Percentiles rank a stretch among this genome's conserved stretches.
phyloP scores from a whole-genome alignment of 2,329 filamentous ascomycete species.

The Amphichorda felina region DNA sequence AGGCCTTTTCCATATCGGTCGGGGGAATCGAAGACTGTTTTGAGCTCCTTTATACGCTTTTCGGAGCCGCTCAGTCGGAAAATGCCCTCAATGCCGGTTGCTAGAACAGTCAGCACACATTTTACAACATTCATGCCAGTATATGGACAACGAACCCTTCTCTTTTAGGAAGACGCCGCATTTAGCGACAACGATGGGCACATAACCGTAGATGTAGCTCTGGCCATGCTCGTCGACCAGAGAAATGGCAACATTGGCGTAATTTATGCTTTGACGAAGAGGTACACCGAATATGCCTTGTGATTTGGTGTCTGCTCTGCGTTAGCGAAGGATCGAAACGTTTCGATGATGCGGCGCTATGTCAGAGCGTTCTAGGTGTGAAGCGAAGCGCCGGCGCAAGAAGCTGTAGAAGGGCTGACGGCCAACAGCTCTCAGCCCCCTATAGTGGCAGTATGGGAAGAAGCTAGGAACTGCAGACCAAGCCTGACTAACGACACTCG shows the following conservation, averaged over 20 bases:
- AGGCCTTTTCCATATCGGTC: conserved; percentile 93
- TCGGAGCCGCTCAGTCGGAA: conserved; percentile 93
- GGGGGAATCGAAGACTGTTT: conserved; percentile 83
- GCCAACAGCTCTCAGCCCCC: too few species aligned
- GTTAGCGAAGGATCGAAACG: too few species aligned
- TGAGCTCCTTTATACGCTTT: conserved; percentile 95
- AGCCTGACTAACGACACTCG: too few species aligned
- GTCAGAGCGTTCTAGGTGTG: too few species aligned
- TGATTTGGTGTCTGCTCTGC: conserved; percentile 9
- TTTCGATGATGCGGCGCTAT: too few species aligned
- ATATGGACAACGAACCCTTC: conserved; percentile 55
- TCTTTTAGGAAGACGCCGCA: conserved; percentile 97
- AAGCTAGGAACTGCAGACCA: too few species aligned
- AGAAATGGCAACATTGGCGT: conserved; percentile 96
- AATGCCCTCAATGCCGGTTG: conserved; percentile 89
- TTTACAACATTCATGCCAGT: neutral
- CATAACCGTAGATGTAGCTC: conserved; percentile 97
- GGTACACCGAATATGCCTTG: conserved; percentile 91
- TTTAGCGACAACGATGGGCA: conserved; percentile 96
- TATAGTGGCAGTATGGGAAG: too few species aligned
- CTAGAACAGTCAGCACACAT: conserved; percentile 39
- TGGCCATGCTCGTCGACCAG: conserved; percentile 84
- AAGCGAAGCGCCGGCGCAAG: too few species aligned
- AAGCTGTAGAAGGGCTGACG: too few species aligned
- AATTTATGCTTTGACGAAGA: conserved; percentile 85